Evolutionary conservation across 2,329 filamentous ascomycete species (phyloP), one percentile per base, ranked within the genome.

Genomic region (Ceratocystiopsis minuta): DNA sequence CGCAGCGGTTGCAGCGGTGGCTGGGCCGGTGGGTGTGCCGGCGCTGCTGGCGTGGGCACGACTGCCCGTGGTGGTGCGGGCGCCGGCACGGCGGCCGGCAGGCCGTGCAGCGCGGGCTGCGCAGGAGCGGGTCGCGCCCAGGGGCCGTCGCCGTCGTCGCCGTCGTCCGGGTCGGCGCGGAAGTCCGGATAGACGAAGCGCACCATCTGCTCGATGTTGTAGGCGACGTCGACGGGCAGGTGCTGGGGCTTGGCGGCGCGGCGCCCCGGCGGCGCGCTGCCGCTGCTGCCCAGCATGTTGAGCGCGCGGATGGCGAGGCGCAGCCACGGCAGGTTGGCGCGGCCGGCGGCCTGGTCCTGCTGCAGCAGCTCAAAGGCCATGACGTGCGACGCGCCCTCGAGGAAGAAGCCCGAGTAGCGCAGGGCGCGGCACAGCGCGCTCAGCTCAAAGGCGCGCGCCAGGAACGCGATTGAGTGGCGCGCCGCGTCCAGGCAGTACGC

Each of bases 171-270:
- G 16, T 37, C 41, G 3, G 44, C 37, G 3, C 42, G 44, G n/a
- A 49, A 49, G 12, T 49, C 46, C 13, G 48, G 48, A 36, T 48
- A 49, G 6, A 49, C 46, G 3, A 43, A 38, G 31, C 43, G 43
- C 9, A 49, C 34, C 43, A 49, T 48, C 10, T 34, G 41, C 40
- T 49, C 46, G 1, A 49, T 34, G 20, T 43, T 48, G 16, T 38
- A 32, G 4, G 41, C 28, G n/a, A 45, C 13, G 7, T 49, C 43
- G 3, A 48, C 43, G 3, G 44, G 41, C 3, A 43, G 32, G 0
- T 34, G 15, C 15, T 16, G 16, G 9, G 34, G 34, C 1, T 13
- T 2, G 18, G 37, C 24, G 12, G n/a, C 36, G 6, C 36, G 38
- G 12, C 42, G 46, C n/a, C n/a, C n/a, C n/a, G n/a, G n/a, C n/a